Evolutionary conservation across 345 rosid genomes (phyloP).

Genomic region (Erucastrum elatum): DNA sequence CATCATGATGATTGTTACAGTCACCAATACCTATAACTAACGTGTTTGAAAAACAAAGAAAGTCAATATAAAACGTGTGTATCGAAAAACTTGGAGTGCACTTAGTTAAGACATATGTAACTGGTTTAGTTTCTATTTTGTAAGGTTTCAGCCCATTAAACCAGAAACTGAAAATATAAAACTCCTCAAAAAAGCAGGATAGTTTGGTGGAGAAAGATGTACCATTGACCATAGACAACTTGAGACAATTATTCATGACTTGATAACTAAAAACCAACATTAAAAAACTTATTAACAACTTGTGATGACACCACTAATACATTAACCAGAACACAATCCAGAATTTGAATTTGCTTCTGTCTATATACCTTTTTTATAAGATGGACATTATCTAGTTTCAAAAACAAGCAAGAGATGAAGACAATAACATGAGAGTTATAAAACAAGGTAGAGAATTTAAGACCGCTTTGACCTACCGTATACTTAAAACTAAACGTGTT

Average conservation of each 20-base stretch:
- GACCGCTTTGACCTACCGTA: not conserved
- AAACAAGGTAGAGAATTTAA: not conserved
- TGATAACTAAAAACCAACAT: not conserved
- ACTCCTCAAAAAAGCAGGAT: not conserved
- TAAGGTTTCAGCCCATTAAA: not conserved
- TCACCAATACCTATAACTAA: no score
- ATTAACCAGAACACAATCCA: not conserved
- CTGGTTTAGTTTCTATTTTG: not conserved
- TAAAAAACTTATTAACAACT: not conserved
- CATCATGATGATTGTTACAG: no score
- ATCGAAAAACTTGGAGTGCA: not conserved
- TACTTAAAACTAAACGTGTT: not conserved
- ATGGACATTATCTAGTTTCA: not conserved
- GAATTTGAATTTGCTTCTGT: not conserved
- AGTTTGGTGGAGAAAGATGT: not conserved
- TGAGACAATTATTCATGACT: not conserved
- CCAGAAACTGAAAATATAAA: not conserved
- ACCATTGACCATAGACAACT: not conserved
- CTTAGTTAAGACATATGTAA: not conserved
- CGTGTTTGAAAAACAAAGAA: not conserved
- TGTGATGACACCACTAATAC: not conserved
- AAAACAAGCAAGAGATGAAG: not conserved
- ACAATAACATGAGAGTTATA: not conserved
- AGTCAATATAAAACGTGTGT: not conserved
- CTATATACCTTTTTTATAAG: not conserved